Base-by-base conservation (phyloP, 164 flowering plant species). In the Cinnamomum chago region DNA sequence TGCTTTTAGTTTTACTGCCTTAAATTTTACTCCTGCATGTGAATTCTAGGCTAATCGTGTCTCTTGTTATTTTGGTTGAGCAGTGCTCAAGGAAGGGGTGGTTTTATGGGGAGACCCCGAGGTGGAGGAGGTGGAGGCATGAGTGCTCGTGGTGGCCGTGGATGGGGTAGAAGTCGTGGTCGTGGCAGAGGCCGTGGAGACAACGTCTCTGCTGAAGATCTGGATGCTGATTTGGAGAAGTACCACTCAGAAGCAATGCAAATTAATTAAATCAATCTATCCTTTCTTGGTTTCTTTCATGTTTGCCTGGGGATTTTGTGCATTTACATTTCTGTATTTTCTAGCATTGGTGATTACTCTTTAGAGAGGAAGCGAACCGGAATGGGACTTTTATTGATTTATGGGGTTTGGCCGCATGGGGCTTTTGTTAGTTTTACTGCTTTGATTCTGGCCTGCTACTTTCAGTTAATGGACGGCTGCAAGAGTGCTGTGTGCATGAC, bases 181-280 rank as follows among this genome's bases (percentile, higher is more conserved):
- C 71, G 86, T 14, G 88, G 92, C 30, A 65, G 84, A 30, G 85
- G 90, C 47, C 80, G 83, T 70, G 80, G 79, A 52, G 90, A 85
- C 55, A 85, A 81, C 65, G 74, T 86, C 50, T 84, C 90, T 77
- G 85, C 86, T 7, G 86, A 85, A 22, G 90, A 85, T 80, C 88
- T 89, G 65, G 92, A 89, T 80, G 90, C 90, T 55, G 92, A 89
- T 68, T 70, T 89, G 78, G 92, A 87, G 70, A 89, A 89, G 75
- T 89, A 89, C 76, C 92, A 87, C 64, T 66, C 88, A 50, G 87
- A 84, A 72, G 80, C 90, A 33, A 89, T 89, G 92, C 84, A 89
- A 78, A 82, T 80, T 67, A 86, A 86, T 58, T 86, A 82, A 58
- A 58, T 15, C 47, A 6, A 25, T 30, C 33, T 1, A 50, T 75